phyloP scores from a whole-genome alignment of 306 rosid species.

The Psophocarpus tetragonolobus region DNA sequence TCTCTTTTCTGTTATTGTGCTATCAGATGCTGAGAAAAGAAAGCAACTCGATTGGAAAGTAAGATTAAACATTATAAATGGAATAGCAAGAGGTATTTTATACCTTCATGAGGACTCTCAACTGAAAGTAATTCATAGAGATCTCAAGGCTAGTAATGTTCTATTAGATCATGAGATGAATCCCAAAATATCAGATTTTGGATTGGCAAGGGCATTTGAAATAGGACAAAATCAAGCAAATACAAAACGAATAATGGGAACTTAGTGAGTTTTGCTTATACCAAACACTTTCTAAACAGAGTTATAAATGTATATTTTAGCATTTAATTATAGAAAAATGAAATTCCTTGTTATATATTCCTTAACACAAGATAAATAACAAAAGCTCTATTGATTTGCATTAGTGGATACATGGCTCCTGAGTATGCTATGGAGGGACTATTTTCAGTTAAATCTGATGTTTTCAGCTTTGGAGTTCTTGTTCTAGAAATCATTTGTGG shows the following conservation, averaged over 20 bases:
- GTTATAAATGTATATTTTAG: neutral
- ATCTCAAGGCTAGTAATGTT: neutral
- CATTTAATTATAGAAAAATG: neutral
- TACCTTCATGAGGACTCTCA: no score
- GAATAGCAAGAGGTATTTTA: no score
- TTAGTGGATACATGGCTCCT: conserved; percentile 55
- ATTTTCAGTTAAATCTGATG: neutral
- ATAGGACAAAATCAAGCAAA: no score
- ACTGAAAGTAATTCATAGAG: no score
- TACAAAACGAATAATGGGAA: neutral
- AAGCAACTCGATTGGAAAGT: neutral
- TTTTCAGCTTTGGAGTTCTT: conserved; percentile 37
- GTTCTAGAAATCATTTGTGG: conserved; percentile 40
- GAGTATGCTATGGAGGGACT: conserved; percentile 42
- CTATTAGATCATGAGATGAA: neutral
- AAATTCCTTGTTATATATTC: neutral
- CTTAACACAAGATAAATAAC: neutral
- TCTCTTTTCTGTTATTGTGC: neutral
- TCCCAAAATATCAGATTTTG: neutral
- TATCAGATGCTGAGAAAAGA: neutral
- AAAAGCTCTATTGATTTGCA: neutral
- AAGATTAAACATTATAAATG: no score
- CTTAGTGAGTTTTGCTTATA: neutral
- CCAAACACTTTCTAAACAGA: neutral
- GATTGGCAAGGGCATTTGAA: no score